Evolutionary conservation across 768 basidiomycete species (phyloP).

Genomic region (Hirschioporus abietinus): DNA sequence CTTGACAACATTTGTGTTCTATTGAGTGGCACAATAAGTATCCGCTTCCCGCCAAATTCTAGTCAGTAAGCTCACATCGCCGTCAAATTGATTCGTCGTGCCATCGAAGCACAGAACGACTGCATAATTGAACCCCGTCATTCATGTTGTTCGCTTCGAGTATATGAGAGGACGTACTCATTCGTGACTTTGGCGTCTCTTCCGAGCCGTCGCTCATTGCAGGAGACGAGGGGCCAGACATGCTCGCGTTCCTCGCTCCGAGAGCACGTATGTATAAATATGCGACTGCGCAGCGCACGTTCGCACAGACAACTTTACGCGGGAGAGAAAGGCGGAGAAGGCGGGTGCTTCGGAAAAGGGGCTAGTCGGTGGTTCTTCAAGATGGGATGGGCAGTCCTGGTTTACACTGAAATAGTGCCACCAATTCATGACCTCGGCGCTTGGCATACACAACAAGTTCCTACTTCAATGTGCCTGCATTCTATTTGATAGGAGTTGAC

Average conservation of each 20-base stretch:
- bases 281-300: background rate
- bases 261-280: background rate
- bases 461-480: no score
- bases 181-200: background rate
- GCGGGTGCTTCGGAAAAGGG: background rate
- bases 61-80: slow-evolving; percentile 30
- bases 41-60: background rate
- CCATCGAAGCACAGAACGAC: slow-evolving; percentile 70
- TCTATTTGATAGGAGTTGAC: no score
- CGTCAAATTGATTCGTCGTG: slow-evolving; percentile 48
- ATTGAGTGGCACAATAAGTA: slow-evolving; percentile 1
- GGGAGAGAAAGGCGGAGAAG: background rate
- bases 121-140: background rate
- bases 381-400: background rate
- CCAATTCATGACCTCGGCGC: background rate
- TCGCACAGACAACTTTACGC: background rate
- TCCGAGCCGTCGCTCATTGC: background rate
- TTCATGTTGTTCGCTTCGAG: background rate
- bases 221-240: background rate
- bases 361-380: background rate
- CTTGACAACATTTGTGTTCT: slow-evolving; percentile 15
- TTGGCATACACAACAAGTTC: background rate
- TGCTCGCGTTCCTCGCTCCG: background rate
- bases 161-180: background rate
- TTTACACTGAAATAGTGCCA: background rate